A percentile compares a stretch with the other conserved stretches of the same genome.
Conservation (phyloP, 768 basidiomycete genomes). For the Thelephora ganbajun region DNA sequence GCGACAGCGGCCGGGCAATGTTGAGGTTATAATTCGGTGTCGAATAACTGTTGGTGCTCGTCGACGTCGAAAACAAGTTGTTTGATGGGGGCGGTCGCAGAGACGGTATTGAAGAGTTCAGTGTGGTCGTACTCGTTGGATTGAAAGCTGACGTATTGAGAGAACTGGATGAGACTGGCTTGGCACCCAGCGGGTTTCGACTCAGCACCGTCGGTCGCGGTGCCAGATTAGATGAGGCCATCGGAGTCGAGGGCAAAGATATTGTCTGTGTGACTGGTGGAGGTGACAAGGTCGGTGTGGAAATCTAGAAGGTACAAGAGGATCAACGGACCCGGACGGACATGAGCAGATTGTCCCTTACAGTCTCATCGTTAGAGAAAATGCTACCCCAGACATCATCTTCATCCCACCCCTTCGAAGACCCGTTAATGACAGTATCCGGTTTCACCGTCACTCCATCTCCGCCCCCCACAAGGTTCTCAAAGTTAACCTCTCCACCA, state of each 20-base stretch:
- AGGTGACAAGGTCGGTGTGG: constrained; percentile 15
- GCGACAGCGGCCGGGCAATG: too few relatives aligned
- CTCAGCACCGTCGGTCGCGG: constrained; percentile 4
- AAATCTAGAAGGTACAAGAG: not conserved
- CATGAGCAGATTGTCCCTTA: constrained; percentile 14
- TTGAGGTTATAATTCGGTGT: too few relatives aligned
- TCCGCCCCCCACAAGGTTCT: constrained; percentile 61
- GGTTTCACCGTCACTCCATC: constrained; percentile 31
- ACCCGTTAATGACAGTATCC: constrained; percentile 23
- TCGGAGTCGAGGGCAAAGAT: constrained; percentile 27
- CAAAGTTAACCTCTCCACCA: constrained; percentile 65
- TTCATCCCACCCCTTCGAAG: constrained; percentile 41
- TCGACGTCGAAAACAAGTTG: not conserved
- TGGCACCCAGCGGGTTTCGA: constrained; percentile 19
- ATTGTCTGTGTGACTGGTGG: constrained; percentile 15
- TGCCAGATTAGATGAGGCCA: constrained; percentile 21
- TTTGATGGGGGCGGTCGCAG: too few relatives aligned
- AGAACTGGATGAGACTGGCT: constrained; percentile 21
- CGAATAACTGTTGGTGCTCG: too few relatives aligned
- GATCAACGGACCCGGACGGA: not conserved
- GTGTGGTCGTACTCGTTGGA: too few relatives aligned
- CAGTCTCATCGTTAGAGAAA: constrained; percentile 26
- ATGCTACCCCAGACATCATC: constrained; percentile 82
- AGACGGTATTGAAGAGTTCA: too few relatives aligned
- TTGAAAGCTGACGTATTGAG: constrained; percentile 19